phyloP scores from a whole-genome alignment of 202 grass and related monocot species.

The Setaria viridis region DNA sequence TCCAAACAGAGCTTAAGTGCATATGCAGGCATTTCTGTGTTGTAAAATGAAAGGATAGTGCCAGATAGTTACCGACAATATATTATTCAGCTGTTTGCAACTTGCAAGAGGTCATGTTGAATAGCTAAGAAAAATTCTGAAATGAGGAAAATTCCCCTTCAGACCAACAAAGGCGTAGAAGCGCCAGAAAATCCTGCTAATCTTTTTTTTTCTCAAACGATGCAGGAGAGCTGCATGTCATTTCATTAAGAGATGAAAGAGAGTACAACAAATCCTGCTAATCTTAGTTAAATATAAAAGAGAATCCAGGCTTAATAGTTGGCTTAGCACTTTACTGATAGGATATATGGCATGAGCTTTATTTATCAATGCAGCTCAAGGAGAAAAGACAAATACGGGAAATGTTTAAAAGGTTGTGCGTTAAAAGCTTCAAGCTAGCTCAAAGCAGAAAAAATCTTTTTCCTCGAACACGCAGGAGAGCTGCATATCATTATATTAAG shows the following conservation, averaged over 20 bases:
- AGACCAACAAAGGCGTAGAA: neutral
- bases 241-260: no score
- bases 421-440: neutral
- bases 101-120: neutral
- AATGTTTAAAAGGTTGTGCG: neutral
- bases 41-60: neutral
- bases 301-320: neutral
- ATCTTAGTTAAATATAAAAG: neutral
- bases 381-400: neutral
- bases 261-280: neutral
- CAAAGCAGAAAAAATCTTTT: no score
- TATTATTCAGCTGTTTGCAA: neutral
- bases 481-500: no score
- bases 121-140: neutral
- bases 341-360: neutral
- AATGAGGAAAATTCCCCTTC: neutral
- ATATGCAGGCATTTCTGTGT: neutral
- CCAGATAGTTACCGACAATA: neutral
- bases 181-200: neutral
- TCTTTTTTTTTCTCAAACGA: no score
- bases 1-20: neutral
- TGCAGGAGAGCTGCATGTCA: no score
- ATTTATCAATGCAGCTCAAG: neutral
- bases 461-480: no score
- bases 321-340: slow-evolving; percentile 6